Evolutionary conservation across 495 filamentous ascomycete species (phyloP), one percentile per base, ranked within the genome.

Genomic region (Penicillium paxilli): DNA sequence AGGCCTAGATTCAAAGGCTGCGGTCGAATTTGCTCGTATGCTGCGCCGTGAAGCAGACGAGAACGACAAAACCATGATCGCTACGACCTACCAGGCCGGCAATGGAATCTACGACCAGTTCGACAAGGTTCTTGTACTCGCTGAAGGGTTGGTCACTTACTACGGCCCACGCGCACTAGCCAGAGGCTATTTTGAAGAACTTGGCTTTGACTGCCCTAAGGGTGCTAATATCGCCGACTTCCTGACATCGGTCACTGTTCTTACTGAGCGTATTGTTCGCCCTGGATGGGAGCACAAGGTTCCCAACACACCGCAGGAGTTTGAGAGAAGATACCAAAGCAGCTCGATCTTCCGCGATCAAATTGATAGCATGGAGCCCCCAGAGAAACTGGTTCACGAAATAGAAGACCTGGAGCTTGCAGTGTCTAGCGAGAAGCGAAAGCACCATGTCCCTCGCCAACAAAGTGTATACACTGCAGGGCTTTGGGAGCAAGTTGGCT

Each of bases 31-130:
- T 56, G 83, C 83, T 45, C 83, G 81, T 57, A 83, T 86, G 19
- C 66, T 95, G 30, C 79, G 86, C 24, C 70, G 83, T 4, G 81
- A 86, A 49, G 86, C 87, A 1, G 82, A 89, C 46, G 66, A 88
- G 52, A 80, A 85, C 33, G 76, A 82, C 12, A 84, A 80, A 56
- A 88, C 88, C 6, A 84, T 85, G 38, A 77, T 84, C 25, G 85
- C 90, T 5, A 88, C 90, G 5, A 88, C 92, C 57, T 95, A 96
- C 66, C 91, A 96, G 62, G 88, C 89, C 0, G 85, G 87, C 7
- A 88, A 96, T 57, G 77, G 70, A 25, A 87, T 88, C 26, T 93
- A 90, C 51, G 85, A 92, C 56, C 30, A 78, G 16, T 93, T 94
- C 57, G 89, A 94, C 70, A 91, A 91, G 69, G 83, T 87, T 28